Conservation (phyloP, 768 basidiomycete genomes). For the Phylloporus sp. region DNA sequence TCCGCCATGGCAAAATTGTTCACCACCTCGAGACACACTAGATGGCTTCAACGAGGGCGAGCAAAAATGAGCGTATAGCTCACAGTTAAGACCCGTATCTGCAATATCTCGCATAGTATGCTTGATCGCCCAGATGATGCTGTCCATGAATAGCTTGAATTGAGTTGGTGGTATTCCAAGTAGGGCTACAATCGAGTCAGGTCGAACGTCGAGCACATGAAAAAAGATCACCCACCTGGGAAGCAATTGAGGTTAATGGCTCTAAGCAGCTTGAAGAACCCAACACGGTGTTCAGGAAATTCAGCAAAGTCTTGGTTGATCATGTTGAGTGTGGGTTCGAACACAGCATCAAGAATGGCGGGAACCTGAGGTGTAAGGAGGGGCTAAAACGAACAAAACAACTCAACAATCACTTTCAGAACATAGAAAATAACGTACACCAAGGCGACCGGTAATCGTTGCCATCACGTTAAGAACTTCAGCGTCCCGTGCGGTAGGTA, state of each 20-base stretch:
- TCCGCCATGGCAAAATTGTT: slow-evolving; percentile 91
- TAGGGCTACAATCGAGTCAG: slow-evolving; percentile 44
- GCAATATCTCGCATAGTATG: slow-evolving; percentile 99
- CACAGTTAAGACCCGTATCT: slow-evolving; percentile 81
- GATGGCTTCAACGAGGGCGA: slow-evolving; percentile 2
- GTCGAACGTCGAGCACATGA: not conserved
- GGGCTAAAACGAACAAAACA: slow-evolving; percentile 41
- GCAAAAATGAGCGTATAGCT: slow-evolving; percentile 11
- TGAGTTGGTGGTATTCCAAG: slow-evolving; percentile 83
- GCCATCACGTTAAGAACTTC: slow-evolving; percentile 98
- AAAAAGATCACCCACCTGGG: slow-evolving; percentile 58
- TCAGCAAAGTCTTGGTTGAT: slow-evolving; percentile 99
- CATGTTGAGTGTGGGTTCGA: slow-evolving; percentile 96
- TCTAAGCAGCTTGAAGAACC: slow-evolving; percentile 93
- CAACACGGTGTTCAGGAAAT: slow-evolving; percentile 94
- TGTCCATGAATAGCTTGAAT: slow-evolving; percentile 98
- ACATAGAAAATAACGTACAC: slow-evolving; percentile 50
- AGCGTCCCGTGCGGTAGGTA: slow-evolving; percentile 89
- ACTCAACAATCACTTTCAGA: slow-evolving; percentile 3
- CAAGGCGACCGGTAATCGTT: slow-evolving; percentile 84
- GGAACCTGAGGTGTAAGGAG: slow-evolving; percentile 91
- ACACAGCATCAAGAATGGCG: slow-evolving; percentile 93
- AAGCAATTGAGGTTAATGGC: slow-evolving; percentile 93
- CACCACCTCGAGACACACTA: slow-evolving; percentile 90
- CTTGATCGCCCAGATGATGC: slow-evolving; percentile 99